phyloP scores from a whole-genome alignment of 306 rosid genomes.

The Fragaria vesca region DNA sequence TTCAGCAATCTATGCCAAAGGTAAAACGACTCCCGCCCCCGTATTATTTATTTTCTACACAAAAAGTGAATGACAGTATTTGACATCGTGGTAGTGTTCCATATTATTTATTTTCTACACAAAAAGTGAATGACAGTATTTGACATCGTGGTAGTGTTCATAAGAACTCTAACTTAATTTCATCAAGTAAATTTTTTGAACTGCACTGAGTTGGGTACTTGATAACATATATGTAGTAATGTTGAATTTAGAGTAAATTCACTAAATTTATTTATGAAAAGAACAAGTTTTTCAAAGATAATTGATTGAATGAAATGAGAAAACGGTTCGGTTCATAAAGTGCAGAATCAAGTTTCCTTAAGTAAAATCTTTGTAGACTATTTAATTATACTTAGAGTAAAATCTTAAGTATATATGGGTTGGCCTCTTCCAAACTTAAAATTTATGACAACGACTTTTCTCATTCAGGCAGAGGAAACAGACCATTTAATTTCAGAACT shows the following conservation, averaged over 20 bases:
- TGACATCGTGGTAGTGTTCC: neutral
- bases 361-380: neutral
- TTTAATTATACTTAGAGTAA: too few relatives aligned
- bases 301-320: neutral
- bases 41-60: neutral
- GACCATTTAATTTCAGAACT: conserved; percentile 64
- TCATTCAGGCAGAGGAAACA: conserved; percentile 65
- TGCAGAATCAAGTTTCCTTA: neutral
- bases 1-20: conserved; percentile 58
- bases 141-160: neutral
- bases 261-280: neutral
- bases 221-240: neutral
- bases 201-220: neutral
- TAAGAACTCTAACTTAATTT: neutral
- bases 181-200: neutral
- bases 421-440: neutral
- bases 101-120: neutral
- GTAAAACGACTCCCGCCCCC: conserved; percentile 21
- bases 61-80: neutral
- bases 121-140: neutral
- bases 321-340: neutral
- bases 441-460: conserved; percentile 24
- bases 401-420: neutral
- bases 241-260: neutral
- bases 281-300: neutral